A percentile compares a stretch with the other conserved stretches of the same genome.
Evolutionary conservation across 352 stramenopile genomes (phyloP).

Genomic region (Phytopythium cucurbitacearum): DNA sequence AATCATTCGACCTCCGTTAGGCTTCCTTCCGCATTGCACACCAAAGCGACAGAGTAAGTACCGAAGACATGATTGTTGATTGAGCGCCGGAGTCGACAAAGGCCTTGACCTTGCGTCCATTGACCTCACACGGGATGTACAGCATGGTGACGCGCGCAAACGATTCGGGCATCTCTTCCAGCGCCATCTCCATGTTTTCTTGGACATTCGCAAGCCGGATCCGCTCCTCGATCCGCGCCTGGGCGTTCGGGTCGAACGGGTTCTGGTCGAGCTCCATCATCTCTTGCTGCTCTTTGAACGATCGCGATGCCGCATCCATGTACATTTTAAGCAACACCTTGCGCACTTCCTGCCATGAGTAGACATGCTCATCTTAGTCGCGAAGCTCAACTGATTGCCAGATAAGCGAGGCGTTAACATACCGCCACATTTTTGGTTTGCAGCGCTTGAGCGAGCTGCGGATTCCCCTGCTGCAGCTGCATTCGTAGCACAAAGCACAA

Average conservation of each 20-base stretch:
- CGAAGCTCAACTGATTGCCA: neutral
- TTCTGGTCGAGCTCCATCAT: slow-evolving; percentile 62
- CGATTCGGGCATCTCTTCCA: slow-evolving; percentile 85
- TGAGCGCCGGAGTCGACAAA: slow-evolving; percentile 90
- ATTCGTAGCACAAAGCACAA: neutral
- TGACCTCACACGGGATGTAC: slow-evolving; percentile 85
- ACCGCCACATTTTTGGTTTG: slow-evolving; percentile 67
- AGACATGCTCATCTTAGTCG: too few species aligned
- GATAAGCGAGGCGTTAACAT: slow-evolving; percentile 4
- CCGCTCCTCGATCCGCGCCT: slow-evolving; percentile 80
- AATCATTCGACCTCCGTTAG: neutral
- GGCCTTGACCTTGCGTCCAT: slow-evolving; percentile 80
- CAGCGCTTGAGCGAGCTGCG: slow-evolving; percentile 58
- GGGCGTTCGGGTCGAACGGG: slow-evolving; percentile 69
- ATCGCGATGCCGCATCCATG: slow-evolving; percentile 73
- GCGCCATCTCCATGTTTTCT: slow-evolving; percentile 88
- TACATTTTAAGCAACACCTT: slow-evolving; percentile 84
- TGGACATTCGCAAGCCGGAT: slow-evolving; percentile 85
- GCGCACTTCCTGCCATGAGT: slow-evolving; percentile 51
- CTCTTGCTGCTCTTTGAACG: slow-evolving; percentile 81
- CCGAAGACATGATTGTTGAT: slow-evolving; percentile 91
- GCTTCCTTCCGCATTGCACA: neutral
- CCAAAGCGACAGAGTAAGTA: slow-evolving; percentile 17
- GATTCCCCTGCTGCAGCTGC: slow-evolving; percentile 60
- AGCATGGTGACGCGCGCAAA: slow-evolving; percentile 88